phyloP scores from a whole-genome alignment of 306 rosid species.

The Pyrus bretschneideri region DNA sequence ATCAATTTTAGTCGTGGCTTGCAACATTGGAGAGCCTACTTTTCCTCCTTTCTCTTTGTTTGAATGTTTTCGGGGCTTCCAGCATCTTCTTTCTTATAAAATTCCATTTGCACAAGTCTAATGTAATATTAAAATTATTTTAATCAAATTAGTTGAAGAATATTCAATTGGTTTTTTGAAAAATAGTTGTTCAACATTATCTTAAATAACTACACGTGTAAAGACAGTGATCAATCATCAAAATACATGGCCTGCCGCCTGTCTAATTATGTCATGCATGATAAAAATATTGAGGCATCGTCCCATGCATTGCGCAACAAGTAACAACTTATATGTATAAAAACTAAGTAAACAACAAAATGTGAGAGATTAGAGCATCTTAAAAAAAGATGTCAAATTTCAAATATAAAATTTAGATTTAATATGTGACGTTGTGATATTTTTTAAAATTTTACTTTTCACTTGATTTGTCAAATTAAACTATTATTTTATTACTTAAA shows the following conservation, averaged over 20 bases:
- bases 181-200: not conserved
- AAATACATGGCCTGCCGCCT: not conserved
- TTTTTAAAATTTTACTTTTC: rapidly evolving
- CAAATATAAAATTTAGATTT: too few species aligned
- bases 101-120: not conserved
- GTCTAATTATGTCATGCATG: not conserved
- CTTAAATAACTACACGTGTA: not conserved
- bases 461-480: too few species aligned
- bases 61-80: not conserved
- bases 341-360: not conserved
- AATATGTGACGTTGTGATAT: too few species aligned
- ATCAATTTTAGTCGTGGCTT: not conserved
- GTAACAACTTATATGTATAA: not conserved
- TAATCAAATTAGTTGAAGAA: not conserved
- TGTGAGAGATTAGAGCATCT: not conserved
- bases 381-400: too few species aligned
- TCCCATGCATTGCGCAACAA: not conserved
- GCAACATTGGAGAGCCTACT: not conserved
- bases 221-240: not conserved
- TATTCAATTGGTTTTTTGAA: not conserved
- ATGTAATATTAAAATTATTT: not conserved
- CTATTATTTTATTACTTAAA: too few species aligned
- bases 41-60: not conserved
- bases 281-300: not conserved
- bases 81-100: not conserved